These are phyloP conservation scores for Cystobasidium pallidum DNA, from an alignment of 1,284 basidiomycete species.

Conservation along the genomic window DNA sequence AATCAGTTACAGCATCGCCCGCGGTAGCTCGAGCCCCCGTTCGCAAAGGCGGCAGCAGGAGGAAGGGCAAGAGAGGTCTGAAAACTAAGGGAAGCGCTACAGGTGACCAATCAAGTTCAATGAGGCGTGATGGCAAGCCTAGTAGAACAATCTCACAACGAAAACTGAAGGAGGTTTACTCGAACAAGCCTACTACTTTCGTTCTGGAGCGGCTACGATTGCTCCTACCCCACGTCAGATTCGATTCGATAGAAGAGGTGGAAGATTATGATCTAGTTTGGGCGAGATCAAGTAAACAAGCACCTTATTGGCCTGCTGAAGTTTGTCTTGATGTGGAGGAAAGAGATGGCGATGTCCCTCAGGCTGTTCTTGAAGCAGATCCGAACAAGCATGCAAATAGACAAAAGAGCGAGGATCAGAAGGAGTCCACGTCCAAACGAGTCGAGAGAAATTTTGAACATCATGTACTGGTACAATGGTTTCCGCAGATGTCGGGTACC, in stretches of 20 bases:
- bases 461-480: slow-evolving; percentile 32
- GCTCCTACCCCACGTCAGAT: slow-evolving; percentile 7
- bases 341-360: slow-evolving; percentile 8
- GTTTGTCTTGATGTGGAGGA: slow-evolving; percentile 35
- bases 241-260: slow-evolving; percentile 4
- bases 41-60: background rate
- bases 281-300: slow-evolving; percentile 11
- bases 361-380: slow-evolving; percentile 22
- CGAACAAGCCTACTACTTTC: background rate
- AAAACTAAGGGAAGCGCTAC: background rate
- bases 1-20: background rate
- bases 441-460: background rate
- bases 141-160: background rate
- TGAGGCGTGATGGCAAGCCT: background rate
- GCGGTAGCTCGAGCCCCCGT: background rate
- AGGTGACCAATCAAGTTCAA: background rate
- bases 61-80: slow-evolving; percentile 2
- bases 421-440: background rate
- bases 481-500: background rate
- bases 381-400: background rate
- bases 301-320: slow-evolving; percentile 38
- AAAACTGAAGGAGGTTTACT: slow-evolving; percentile 1
- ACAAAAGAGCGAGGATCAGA: background rate
- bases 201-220: background rate
- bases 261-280: slow-evolving; percentile 37